Evolutionary conservation across 192 early-diverging fungal species (phyloP).

Genomic region (Entrophospora sp.): DNA sequence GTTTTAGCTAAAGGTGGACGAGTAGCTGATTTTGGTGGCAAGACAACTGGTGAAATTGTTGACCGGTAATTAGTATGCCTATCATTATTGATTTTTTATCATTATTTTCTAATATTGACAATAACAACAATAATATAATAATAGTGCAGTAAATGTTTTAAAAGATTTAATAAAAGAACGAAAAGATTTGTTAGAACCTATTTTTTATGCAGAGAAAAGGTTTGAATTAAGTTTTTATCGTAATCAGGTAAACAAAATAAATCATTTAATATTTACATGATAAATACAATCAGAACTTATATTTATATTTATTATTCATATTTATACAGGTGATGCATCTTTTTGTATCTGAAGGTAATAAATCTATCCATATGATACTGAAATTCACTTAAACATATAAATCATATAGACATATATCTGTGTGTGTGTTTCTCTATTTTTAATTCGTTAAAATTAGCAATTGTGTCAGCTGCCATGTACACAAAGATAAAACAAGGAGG

Average conservation of each 20-base stretch:
- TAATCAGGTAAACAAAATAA: constrained; percentile 56
- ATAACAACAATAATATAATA: too few species aligned
- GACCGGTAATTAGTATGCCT: constrained; percentile 49
- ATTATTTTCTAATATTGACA: too few species aligned
- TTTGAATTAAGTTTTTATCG: constrained; percentile 79
- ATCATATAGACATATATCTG: neutral
- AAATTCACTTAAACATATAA: too few species aligned
- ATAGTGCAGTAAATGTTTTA: constrained; percentile 54
- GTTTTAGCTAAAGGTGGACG: constrained; percentile 62
- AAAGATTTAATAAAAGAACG: constrained; percentile 68
- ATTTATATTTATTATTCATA: neutral
- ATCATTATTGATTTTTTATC: too few species aligned
- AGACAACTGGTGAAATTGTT: constrained; percentile 62
- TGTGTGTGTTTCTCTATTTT: constrained; percentile 12
- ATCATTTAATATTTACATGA: neutral
- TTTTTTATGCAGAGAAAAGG: constrained; percentile 72
- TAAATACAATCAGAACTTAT: neutral
- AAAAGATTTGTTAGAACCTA: constrained; percentile 70
- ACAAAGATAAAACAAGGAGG: constrained; percentile 72
- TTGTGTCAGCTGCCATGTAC: constrained; percentile 66
- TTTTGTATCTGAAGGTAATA: constrained; percentile 48
- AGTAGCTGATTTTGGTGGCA: constrained; percentile 69
- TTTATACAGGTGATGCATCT: constrained; percentile 27
- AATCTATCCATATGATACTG: neutral
- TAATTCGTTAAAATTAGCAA: too few species aligned